Conservation (phyloP, 1,139 yeast genomes). For the Geotrichum carabidarum region DNA sequence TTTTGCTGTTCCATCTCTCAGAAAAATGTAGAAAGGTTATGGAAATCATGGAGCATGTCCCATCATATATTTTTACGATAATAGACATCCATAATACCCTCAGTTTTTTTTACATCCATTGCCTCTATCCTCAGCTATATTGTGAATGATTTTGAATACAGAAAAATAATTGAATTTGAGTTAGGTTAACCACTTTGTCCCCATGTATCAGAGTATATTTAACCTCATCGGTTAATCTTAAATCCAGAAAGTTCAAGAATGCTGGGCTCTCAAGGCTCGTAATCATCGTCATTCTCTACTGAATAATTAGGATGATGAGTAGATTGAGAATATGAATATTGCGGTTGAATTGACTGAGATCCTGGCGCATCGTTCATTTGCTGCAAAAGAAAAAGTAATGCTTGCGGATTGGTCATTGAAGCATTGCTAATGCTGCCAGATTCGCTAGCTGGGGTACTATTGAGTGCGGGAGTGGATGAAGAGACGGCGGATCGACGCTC, state of each 20-base stretch:
- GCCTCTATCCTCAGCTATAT: too few relatives aligned
- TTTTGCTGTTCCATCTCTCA: too few relatives aligned
- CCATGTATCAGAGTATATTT: neutral
- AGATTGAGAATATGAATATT: conserved; percentile 20
- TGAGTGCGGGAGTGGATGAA: conserved; percentile 13
- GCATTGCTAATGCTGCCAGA: neutral
- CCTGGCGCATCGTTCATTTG: conserved; percentile 5
- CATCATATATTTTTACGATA: too few relatives aligned
- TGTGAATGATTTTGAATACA: neutral
- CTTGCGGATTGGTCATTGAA: conserved; percentile 1
- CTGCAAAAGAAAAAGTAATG: neutral
- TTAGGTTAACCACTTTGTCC: neutral
- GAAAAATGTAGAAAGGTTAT: too few relatives aligned
- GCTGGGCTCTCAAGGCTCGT: conserved; percentile 7
- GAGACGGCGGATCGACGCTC: conserved; percentile 23
- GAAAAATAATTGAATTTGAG: too few relatives aligned
- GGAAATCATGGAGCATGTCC: too few relatives aligned
- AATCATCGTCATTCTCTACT: conserved; percentile 14
- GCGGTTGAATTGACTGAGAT: conserved; percentile 17
- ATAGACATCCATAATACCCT: too few relatives aligned
- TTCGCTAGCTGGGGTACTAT: neutral
- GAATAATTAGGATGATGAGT: conserved; percentile 12
- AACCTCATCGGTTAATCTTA: too few relatives aligned
- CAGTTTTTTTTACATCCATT: too few relatives aligned
- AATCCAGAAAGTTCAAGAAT: too few relatives aligned